Evolutionary conservation across 495 filamentous ascomycete genomes (phyloP), one percentile per base, ranked within the genome.

Genomic region (Pyronema omphalodes): DNA sequence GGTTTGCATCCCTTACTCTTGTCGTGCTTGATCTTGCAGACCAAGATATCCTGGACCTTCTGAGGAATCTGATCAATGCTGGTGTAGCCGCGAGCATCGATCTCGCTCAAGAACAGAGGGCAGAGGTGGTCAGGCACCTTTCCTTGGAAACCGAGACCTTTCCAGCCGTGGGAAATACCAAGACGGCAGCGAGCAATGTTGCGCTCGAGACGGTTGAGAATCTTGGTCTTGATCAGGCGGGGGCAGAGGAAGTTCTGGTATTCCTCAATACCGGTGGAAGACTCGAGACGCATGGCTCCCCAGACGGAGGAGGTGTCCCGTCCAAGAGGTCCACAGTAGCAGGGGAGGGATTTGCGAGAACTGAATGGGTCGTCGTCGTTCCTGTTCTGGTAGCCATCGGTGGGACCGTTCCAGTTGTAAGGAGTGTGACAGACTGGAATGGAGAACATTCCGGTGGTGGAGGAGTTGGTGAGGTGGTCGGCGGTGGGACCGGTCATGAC

Each of bases 401-500:
- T 63, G 12, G 19, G 57, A n/a, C 60, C 53, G 19, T 64, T 64
- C 61, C 61, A 64, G 40, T 63, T 63, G 37, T 60, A 59, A 4
- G 57, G 55, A 9, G 54, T 53, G 43, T 60, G 47, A 37, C 60
- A 64, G 12, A 64, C 55, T 4, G 61, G 60, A 17, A 64, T n/a
- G 11, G 60, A 64, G 37, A 64, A 63, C 44, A 60, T 44, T 8
- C 61, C 61, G 9, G 60, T 52, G 4, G 51, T 52, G 9, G 50
- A 46, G 14, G 60, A 44, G 35, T 58, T 54, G n/a, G 54, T 53
- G 18, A 57, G 45, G 47, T 55, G 53, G 15, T 57, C 41, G 9
- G 53, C 57, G 9, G 44, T 57, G 11, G 60, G 61, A 0, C 60
- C 60, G n/a, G 49, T 36, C 11, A 55, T 56, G 37, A 63, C 50